phyloP scores from a whole-genome alignment of 106 monocot species.

The Allium sativum region DNA sequence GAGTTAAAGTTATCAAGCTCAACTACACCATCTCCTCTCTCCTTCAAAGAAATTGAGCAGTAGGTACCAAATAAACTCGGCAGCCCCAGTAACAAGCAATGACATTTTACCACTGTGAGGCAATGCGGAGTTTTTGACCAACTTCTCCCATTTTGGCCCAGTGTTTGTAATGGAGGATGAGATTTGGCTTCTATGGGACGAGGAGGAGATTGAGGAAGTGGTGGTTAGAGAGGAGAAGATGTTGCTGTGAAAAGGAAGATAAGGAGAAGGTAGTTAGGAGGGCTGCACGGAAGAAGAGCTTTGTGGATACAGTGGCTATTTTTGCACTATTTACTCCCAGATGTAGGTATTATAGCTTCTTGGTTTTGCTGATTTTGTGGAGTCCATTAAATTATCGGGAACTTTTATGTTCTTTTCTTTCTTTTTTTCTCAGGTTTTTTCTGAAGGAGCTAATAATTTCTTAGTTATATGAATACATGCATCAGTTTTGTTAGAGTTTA shows the following conservation, averaged over 20 bases:
- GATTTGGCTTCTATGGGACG: slow-evolving; percentile 1
- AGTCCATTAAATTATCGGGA: not conserved
- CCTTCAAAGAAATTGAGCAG: slow-evolving; percentile 6
- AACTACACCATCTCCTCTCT: slow-evolving; percentile 12
- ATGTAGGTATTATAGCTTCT: slow-evolving; percentile 16
- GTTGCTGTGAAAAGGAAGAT: slow-evolving; percentile 26
- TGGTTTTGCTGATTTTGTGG: slow-evolving; percentile 11
- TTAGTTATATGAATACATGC: no score
- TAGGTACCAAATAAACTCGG: slow-evolving; percentile 5
- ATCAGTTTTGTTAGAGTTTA: no score
- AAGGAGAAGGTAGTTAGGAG: slow-evolving; percentile 21
- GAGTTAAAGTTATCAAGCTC: slow-evolving; percentile 16
- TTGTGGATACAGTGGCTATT: slow-evolving; percentile 15
- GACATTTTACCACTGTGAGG: not conserved
- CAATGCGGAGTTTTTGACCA: slow-evolving; percentile 2
- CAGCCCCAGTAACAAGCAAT: slow-evolving; percentile 8
- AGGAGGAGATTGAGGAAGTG: not conserved
- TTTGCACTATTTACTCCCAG: slow-evolving; percentile 23
- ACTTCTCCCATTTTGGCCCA: slow-evolving; percentile 9
- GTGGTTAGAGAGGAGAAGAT: slow-evolving; percentile 16
- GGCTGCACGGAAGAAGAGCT: slow-evolving; percentile 32
- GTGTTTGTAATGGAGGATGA: not conserved
- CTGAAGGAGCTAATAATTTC: no score
- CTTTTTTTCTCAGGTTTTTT: no score
- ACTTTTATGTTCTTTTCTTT: not conserved